These are phyloP conservation scores for Mycosphaerelloides madeirae DNA, from an alignment of 2,329 filamentous ascomycete genomes.

Conservation along the genomic window DNA sequence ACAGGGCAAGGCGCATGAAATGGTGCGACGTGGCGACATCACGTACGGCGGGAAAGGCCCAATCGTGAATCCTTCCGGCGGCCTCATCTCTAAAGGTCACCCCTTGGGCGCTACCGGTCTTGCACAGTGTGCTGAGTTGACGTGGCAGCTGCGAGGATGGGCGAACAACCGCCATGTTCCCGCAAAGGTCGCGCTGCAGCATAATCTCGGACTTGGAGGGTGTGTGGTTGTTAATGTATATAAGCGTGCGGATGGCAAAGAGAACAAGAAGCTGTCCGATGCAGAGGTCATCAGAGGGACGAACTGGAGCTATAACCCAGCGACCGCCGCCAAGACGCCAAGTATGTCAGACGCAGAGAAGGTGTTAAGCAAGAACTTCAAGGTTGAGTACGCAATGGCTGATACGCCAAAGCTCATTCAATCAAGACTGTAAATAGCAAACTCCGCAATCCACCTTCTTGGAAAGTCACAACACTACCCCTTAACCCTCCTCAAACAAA, in stretches of 20 bases:
- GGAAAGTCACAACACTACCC: too few species aligned
- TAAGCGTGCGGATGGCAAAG: conserved; percentile 71
- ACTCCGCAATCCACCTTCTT: too few species aligned
- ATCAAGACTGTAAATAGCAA: conserved; percentile 53
- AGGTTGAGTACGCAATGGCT: conserved; percentile 68
- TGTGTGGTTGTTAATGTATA: conserved; percentile 90
- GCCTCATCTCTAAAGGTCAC: conserved; percentile 92
- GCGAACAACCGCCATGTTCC: conserved; percentile 78
- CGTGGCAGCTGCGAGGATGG: conserved; percentile 90
- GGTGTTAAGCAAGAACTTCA: conserved; percentile 64
- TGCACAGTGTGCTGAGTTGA: conserved; percentile 91
- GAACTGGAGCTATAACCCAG: conserved; percentile 84
- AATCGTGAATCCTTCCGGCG: conserved; percentile 80
- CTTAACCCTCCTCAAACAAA: too few species aligned
- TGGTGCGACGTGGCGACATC: conserved; percentile 81
- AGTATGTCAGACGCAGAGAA: conserved; percentile 67
- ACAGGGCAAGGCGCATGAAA: conserved; percentile 81
- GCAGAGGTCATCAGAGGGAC: conserved; percentile 61
- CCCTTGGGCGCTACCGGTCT: conserved; percentile 88
- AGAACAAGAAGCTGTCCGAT: conserved; percentile 56
- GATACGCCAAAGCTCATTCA: conserved; percentile 72
- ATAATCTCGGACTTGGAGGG: conserved; percentile 88
- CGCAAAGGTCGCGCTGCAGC: conserved; percentile 71
- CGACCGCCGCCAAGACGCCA: conserved; percentile 82
- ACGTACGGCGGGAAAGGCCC: conserved; percentile 77